Evolutionary conservation across 306 rosid genomes (phyloP).

Genomic region (Fragaria vesca): DNA sequence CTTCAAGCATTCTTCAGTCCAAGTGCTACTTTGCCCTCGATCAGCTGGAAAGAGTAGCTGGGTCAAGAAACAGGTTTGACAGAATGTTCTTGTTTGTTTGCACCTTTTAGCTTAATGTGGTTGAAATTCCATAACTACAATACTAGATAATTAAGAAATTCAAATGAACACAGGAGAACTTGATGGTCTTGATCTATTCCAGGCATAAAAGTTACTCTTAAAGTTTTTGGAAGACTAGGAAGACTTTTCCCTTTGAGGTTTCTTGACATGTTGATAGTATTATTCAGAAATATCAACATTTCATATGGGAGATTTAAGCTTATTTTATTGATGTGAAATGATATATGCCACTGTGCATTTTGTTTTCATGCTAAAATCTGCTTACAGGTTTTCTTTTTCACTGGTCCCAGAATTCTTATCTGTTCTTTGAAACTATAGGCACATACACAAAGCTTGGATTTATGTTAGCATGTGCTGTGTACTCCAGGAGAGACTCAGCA

Average conservation of each 20-base stretch:
- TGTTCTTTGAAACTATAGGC: background rate
- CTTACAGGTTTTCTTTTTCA: background rate
- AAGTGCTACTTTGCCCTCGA: slow-evolving; percentile 76
- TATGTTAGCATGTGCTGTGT: background rate
- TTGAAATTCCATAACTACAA: background rate
- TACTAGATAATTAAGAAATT: background rate
- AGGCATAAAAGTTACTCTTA: background rate
- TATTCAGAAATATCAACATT: background rate
- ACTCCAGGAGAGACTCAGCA: background rate
- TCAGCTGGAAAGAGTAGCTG: slow-evolving; percentile 77
- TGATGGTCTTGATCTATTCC: background rate
- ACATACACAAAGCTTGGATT: background rate
- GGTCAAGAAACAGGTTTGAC: slow-evolving; percentile 53
- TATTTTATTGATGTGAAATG: background rate
- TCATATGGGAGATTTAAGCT: background rate
- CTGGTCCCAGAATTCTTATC: background rate
- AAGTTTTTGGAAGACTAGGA: background rate
- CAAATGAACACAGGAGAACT: no score
- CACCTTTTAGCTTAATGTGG: no score
- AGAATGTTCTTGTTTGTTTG: background rate
- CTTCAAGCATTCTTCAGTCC: slow-evolving; percentile 81
- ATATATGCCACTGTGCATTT: background rate
- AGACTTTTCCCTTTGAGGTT: background rate
- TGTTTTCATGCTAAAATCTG: background rate
- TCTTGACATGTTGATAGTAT: background rate